Percentiles rank a stretch among this genome's conserved stretches.
phyloP scores from a whole-genome alignment of 148 eudicot species.

The Mesembryanthemum crystallinum region DNA sequence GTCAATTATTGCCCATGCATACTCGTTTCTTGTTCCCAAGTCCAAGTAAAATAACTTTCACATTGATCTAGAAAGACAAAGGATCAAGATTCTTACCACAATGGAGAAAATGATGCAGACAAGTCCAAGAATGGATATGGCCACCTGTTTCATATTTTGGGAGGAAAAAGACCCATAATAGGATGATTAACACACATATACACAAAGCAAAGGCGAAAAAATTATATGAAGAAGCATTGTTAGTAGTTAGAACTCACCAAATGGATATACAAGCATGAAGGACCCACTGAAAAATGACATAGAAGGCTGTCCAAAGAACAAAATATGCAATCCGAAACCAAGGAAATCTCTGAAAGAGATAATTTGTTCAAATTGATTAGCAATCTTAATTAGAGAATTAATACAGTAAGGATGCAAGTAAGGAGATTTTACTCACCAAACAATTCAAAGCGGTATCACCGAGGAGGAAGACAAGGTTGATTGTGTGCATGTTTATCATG shows the following conservation, averaged over 20 bases:
- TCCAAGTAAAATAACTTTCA: background rate
- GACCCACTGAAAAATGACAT: slow-evolving; percentile 75
- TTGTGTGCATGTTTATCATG: slow-evolving; percentile 74
- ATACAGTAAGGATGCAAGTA: background rate
- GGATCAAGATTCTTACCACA: slow-evolving; percentile 55
- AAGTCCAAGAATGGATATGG: slow-evolving; percentile 97
- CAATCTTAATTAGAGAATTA: background rate
- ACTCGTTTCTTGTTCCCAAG: background rate
- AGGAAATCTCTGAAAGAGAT: slow-evolving; percentile 61
- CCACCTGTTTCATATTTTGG: slow-evolving; percentile 58
- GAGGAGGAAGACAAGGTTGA: slow-evolving; percentile 76
- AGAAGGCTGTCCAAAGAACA: slow-evolving; percentile 66
- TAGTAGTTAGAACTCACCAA: slow-evolving; percentile 41
- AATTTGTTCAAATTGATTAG: background rate
- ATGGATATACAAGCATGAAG: slow-evolving; percentile 64
- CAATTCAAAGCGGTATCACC: slow-evolving; percentile 74
- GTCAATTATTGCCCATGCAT: background rate
- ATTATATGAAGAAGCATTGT: slow-evolving; percentile 1
- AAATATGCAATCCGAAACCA: slow-evolving; percentile 86
- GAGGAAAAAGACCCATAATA: slow-evolving; percentile 23
- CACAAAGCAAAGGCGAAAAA: background rate
- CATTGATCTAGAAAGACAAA: background rate
- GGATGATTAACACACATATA: background rate
- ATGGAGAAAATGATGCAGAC: slow-evolving; percentile 68
- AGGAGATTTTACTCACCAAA: slow-evolving; percentile 48